These are phyloP conservation scores for Begonia loranthoides DNA, from an alignment of 306 rosid species.

Conservation along the genomic window DNA sequence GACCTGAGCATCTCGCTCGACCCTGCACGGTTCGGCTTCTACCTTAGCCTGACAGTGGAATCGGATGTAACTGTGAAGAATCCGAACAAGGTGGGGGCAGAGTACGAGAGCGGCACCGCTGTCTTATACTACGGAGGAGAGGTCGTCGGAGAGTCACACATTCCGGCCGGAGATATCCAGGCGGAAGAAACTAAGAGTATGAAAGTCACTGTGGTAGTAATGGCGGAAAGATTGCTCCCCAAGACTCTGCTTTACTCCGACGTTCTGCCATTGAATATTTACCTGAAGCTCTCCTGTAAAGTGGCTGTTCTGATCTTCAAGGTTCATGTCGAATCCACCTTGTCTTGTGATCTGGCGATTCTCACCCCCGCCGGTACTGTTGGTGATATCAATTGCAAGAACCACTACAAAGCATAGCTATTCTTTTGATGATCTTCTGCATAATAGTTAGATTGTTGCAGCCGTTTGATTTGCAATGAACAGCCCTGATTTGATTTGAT, in stretches of 20 bases:
- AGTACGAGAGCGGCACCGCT: slow-evolving; percentile 22
- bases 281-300: slow-evolving; percentile 19
- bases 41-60: slow-evolving; percentile 27
- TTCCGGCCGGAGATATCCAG: slow-evolving; percentile 22
- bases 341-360: slow-evolving; percentile 40
- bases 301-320: slow-evolving; percentile 21
- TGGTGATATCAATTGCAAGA: slow-evolving; percentile 16
- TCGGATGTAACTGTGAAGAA: slow-evolving; percentile 30
- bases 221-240: slow-evolving; percentile 37
- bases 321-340: slow-evolving; percentile 16
- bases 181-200: slow-evolving; percentile 16
- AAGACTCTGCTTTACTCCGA: slow-evolving; percentile 20
- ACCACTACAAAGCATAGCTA: slow-evolving; percentile 19
- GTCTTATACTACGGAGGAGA: slow-evolving; percentile 39
- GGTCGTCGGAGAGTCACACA: slow-evolving; percentile 32
- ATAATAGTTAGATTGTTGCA: not conserved
- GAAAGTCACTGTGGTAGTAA: slow-evolving; percentile 27
- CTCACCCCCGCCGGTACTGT: slow-evolving; percentile 4
- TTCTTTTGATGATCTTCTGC: not conserved
- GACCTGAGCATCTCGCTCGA: slow-evolving; percentile 20
- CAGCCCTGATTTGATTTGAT: too few species aligned
- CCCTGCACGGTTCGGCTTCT: not conserved
- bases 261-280: slow-evolving; percentile 26
- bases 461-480: not conserved
- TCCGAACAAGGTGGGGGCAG: slow-evolving; percentile 30